Evolutionary conservation across 2,329 filamentous ascomycete species (phyloP).

Genomic region (Trichoderma pleuroti): DNA sequence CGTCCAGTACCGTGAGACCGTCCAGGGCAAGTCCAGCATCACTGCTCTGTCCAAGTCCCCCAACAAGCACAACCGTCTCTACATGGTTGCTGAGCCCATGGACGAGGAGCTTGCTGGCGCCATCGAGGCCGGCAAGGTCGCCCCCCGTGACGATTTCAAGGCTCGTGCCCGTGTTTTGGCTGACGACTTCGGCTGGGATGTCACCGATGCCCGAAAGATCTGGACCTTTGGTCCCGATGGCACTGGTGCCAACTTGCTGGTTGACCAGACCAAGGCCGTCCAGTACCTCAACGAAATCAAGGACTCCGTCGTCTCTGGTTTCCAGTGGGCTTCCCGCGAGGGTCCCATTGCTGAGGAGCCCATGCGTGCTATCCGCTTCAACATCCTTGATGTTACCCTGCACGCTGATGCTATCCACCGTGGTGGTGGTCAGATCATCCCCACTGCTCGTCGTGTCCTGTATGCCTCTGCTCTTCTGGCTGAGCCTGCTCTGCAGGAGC

Average conservation of each 20-base stretch:
- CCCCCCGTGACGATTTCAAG: slow-evolving; percentile 98
- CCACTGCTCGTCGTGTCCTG: slow-evolving; percentile 94
- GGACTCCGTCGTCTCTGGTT: slow-evolving; percentile 98
- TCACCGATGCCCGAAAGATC: slow-evolving; percentile 99
- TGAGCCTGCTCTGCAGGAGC: slow-evolving; percentile 88
- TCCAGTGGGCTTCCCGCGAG: slow-evolving; percentile 99
- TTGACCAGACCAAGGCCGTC: slow-evolving; percentile 99
- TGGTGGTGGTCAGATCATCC: slow-evolving; percentile 98
- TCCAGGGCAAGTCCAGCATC: slow-evolving; percentile 79
- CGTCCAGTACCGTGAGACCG: slow-evolving; percentile 98
- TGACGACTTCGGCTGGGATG: slow-evolving; percentile 98
- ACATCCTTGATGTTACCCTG: slow-evolving; percentile 98
- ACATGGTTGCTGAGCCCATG: slow-evolving; percentile 88
- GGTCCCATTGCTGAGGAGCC: slow-evolving; percentile 98
- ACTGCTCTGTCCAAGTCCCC: slow-evolving; percentile 98
- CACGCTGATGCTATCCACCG: slow-evolving; percentile 99
- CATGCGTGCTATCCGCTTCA: slow-evolving; percentile 95
- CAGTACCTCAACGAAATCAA: slow-evolving; percentile 99
- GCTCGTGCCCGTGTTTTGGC: slow-evolving; percentile 91
- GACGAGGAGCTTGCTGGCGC: slow-evolving; percentile 85
- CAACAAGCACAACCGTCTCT: slow-evolving; percentile 99
- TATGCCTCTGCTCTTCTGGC: slow-evolving; percentile 91
- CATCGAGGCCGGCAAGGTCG: slow-evolving; percentile 90
- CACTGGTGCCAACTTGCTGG: slow-evolving; percentile 93
- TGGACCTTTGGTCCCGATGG: slow-evolving; percentile 99